Evolutionary conservation across 805 yeast species (phyloP).

Genomic region (Starmerella kuoi): DNA sequence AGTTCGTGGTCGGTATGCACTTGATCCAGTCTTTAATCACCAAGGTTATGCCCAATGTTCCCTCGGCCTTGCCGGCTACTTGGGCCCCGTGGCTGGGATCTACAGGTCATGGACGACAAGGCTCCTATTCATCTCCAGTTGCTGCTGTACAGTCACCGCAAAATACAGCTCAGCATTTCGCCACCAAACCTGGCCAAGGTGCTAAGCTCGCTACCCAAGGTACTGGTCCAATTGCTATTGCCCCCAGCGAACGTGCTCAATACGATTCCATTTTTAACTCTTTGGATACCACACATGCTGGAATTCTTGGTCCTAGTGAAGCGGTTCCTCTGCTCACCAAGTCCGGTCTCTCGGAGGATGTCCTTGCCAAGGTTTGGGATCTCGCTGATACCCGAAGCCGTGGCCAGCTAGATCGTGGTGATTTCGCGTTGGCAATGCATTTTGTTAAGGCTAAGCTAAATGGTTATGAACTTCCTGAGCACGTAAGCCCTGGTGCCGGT

Average conservation of each 20-base stretch:
- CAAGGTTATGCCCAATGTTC: conserved; percentile 50
- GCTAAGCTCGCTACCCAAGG: not conserved
- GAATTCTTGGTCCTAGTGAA: conserved; percentile 58
- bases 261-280: conserved; percentile 69
- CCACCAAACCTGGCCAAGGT: not conserved
- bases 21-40: conserved; percentile 70
- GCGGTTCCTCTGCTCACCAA: conserved; percentile 83
- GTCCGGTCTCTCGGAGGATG: conserved; percentile 73
- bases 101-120: conserved; percentile 2
- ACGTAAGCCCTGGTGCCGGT: conserved; percentile 16
- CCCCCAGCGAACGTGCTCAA: conserved; percentile 58
- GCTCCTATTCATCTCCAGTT: not conserved
- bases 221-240: conserved; percentile 39
- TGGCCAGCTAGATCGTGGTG: conserved; percentile 67
- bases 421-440: conserved; percentile 88
- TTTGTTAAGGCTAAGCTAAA: conserved; percentile 73
- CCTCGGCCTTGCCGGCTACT: conserved; percentile 35
- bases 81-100: conserved; percentile 25
- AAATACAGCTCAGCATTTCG: not conserved
- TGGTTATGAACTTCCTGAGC: conserved; percentile 67
- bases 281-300: conserved; percentile 53
- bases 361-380: conserved; percentile 87
- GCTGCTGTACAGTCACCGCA: not conserved
- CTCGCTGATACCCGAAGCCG: conserved; percentile 78
- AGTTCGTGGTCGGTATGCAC: conserved; percentile 90